A percentile compares a stretch with the other conserved stretches of the same genome.
phyloP scores from a whole-genome alignment of 768 basidiomycete genomes.

The Russula abietina region DNA sequence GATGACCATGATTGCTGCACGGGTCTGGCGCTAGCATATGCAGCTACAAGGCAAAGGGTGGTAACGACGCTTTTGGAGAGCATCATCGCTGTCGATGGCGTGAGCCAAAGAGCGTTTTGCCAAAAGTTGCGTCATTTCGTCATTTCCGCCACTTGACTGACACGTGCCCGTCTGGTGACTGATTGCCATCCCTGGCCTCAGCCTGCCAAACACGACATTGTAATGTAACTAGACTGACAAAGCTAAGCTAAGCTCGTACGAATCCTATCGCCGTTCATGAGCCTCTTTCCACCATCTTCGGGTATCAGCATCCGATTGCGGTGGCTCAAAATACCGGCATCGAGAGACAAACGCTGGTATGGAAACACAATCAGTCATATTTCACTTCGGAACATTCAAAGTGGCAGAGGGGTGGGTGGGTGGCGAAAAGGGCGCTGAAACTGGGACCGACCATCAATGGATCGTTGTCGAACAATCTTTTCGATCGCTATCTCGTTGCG shows the following conservation, averaged over 20 bases:
- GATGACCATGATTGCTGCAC: constrained; percentile 16
- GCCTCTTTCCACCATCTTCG: constrained; percentile 50
- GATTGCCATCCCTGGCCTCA: background rate
- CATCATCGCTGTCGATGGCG: background rate
- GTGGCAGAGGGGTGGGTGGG: background rate
- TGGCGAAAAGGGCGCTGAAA: constrained; percentile 24
- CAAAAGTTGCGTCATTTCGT: constrained; percentile 18
- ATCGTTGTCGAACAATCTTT: constrained; percentile 60
- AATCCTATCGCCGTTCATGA: constrained; percentile 14
- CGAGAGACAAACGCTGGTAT: constrained; percentile 66
- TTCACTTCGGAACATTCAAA: constrained; percentile 3
- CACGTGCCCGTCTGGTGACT: constrained; percentile 3
- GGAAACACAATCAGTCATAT: background rate
- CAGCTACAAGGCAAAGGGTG: background rate
- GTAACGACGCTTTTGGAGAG: background rate
- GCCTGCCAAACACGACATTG: background rate
- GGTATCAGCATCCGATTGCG: constrained; percentile 50
- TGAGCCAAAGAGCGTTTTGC: background rate
- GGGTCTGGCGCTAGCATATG: background rate
- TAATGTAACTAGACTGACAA: background rate
- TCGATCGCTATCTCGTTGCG: constrained; percentile 71
- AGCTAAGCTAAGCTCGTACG: background rate
- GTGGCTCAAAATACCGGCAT: constrained; percentile 73
- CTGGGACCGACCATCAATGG: constrained; percentile 54
- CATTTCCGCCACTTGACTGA: constrained; percentile 8